Percentiles rank a stretch among this genome's conserved stretches.
Conservation (phyloP, 1,284 basidiomycete genomes). For the Volvariella volvacea region DNA sequence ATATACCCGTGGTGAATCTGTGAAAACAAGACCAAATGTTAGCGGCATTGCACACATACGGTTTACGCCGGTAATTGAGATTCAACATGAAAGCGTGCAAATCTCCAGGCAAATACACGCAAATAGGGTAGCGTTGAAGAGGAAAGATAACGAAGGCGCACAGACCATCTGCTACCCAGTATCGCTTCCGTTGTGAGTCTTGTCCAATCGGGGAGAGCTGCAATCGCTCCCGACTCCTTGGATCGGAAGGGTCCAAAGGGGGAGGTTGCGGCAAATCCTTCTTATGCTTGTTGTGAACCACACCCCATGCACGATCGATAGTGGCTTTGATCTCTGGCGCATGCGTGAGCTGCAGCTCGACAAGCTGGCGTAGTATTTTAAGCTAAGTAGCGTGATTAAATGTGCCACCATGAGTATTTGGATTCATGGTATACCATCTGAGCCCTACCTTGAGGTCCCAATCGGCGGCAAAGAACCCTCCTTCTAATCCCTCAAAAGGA, state of each 20-base stretch:
- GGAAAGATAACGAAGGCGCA: conserved; percentile 38
- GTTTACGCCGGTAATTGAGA: conserved; percentile 23
- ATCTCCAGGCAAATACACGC: conserved; percentile 55
- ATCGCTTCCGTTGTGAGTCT: conserved; percentile 64
- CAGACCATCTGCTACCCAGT: conserved; percentile 79
- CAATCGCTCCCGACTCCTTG: conserved; percentile 55
- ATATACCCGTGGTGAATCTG: conserved; percentile 77
- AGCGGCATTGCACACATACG: conserved; percentile 19
- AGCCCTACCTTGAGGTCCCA: conserved; percentile 73
- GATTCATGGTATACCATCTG: conserved; percentile 4
- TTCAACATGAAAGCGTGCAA: conserved; percentile 31
- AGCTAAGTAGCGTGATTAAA: conserved; percentile 42
- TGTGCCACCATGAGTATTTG: conserved; percentile 7
- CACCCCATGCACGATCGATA: conserved; percentile 80
- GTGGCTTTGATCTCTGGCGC: conserved; percentile 56
- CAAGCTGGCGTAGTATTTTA: conserved; percentile 69
- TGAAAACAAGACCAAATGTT: conserved; percentile 22
- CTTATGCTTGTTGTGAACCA: conserved; percentile 74
- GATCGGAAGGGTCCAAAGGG: conserved; percentile 49
- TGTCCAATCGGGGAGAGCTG: conserved; percentile 66
- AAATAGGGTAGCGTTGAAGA: conserved; percentile 45
- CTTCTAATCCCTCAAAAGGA: conserved; percentile 55
- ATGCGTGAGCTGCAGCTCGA: conserved; percentile 71
- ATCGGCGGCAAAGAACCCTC: conserved; percentile 63
- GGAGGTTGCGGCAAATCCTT: conserved; percentile 55